Evolutionary conservation across 176 grass and related monocot genomes (phyloP).

Genomic region (maize (Zea mays)): DNA sequence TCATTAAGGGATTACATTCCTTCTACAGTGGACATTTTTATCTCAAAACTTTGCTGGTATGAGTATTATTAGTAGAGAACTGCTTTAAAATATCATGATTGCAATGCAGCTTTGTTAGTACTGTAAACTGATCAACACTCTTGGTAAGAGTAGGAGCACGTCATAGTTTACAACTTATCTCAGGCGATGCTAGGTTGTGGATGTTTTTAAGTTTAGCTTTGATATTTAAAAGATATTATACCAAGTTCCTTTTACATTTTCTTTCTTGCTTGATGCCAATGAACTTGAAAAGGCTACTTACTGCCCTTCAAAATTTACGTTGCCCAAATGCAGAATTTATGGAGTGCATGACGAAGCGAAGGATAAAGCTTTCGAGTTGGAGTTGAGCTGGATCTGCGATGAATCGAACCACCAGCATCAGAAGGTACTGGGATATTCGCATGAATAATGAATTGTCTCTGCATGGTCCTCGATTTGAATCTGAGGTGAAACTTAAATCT

Average conservation of each 20-base stretch:
- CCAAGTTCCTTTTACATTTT: neutral
- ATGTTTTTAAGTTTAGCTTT: conserved; percentile 24
- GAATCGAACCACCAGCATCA: conserved; percentile 81
- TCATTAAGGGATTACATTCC: neutral
- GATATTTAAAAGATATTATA: neutral
- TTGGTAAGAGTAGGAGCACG: conserved; percentile 5
- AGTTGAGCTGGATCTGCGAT: conserved; percentile 88
- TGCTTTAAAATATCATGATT: neutral
- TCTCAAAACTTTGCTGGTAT: neutral
- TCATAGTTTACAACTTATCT: neutral
- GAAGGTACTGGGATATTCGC: conserved; percentile 49
- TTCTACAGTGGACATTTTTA: neutral
- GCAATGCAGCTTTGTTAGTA: neutral
- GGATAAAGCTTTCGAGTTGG: conserved; percentile 85
- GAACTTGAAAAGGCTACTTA: conserved; percentile 11
- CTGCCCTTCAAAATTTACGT: neutral
- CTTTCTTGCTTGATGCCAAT: neutral
- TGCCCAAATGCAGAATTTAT: conserved; percentile 58
- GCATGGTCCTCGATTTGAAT: neutral
- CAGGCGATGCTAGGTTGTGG: neutral
- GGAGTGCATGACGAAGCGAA: conserved; percentile 89
- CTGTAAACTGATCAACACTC: neutral
- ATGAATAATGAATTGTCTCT: neutral
- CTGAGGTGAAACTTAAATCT: conserved; percentile 9
- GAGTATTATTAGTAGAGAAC: neutral